A percentile compares a stretch with the other conserved stretches of the same genome.
These are phyloP conservation scores for Phytophthora cajani DNA, from an alignment of 352 stramenopile genomes.

Conservation along the genomic window DNA sequence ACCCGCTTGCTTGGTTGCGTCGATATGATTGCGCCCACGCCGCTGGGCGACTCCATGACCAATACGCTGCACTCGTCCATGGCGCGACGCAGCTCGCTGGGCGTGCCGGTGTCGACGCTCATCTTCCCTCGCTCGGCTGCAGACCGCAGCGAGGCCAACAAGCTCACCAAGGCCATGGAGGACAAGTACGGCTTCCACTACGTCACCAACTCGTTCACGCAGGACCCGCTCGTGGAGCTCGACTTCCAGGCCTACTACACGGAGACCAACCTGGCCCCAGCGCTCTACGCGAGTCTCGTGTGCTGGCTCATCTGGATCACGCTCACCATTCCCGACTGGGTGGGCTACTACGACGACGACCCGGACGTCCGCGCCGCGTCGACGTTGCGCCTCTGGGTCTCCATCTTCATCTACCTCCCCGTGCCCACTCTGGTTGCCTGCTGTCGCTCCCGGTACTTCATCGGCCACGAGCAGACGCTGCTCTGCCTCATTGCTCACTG, in stretches of 20 bases:
- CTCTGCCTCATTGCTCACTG: conserved; percentile 75
- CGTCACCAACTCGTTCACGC: conserved; percentile 77
- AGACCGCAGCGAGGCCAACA: conserved; percentile 72
- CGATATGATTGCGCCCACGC: conserved; percentile 28
- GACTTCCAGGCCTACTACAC: conserved; percentile 85
- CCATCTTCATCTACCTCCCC: conserved; percentile 61
- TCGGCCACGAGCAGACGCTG: conserved; percentile 62
- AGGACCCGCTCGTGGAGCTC: conserved; percentile 62
- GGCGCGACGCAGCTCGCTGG: conserved; percentile 62
- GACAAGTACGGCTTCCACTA: conserved; percentile 88
- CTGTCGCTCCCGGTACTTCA: conserved; percentile 59
- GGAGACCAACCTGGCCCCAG: conserved; percentile 70
- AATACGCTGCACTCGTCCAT: conserved; percentile 25
- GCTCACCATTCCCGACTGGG: conserved; percentile 50
- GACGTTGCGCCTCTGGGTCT: conserved; percentile 48
- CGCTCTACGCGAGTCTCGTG: conserved; percentile 65
- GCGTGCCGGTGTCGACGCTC: conserved; percentile 67
- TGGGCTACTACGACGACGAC: conserved; percentile 50
- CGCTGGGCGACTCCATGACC: conserved; percentile 19
- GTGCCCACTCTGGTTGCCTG: conserved; percentile 64
- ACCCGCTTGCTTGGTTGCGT: neutral
- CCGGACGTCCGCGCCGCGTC: conserved; percentile 38
- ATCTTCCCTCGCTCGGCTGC: conserved; percentile 78
- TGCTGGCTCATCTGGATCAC: conserved; percentile 67
- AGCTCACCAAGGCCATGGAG: conserved; percentile 69